Evolutionary conservation across 2,329 filamentous ascomycete species (phyloP), one percentile per base, ranked within the genome.

Genomic region (Fusarium denticulatum): DNA sequence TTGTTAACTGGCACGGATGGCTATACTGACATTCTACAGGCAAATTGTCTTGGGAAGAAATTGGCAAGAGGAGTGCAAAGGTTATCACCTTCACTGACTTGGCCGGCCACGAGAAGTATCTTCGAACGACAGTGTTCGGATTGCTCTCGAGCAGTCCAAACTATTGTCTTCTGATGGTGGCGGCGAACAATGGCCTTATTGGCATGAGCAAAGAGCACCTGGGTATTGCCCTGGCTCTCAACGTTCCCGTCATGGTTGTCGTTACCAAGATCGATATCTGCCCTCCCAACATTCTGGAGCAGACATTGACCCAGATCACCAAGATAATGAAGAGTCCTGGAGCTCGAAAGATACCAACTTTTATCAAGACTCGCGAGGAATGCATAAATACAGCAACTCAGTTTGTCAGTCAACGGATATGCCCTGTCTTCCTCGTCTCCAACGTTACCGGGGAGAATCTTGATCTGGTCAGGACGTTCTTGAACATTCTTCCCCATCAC

Each of bases 221-320:
- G 8, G 96, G 96, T 22, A 97, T 99, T 73, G 96, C 96, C 0
- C 86, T 98, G 37, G 95, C 96, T 2, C 86, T 99, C 58, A 98
- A 98, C 79, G 96, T 99, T 16, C 96, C 96, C 1, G 94, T 99
- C 76, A 97, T 99, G 94, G 95, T 98, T 7, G 92, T 98, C 73
- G 91, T 98, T 72, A 99, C 96, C 82, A 99, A 98, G 86, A 97
- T 98, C 73, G 96, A 98, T 81, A 98, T 98, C 63, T 98, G 96
- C 82, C 96, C 96, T 28, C 95, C 96, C 4, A 93, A 98, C 74
- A 98, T 99, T 78, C 86, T 99, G 30, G 91, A 97, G 83, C 93
- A 98, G 85, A 99, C 96, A 28, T 91, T 98, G 50, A 93, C 91
- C 16, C 96, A 98, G 82, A 90, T 99, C 71, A 96, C 91, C 60